Base-by-base conservation (phyloP, 2,329 filamentous ascomycete genomes). In the Furcasterigmium furcatum region DNA sequence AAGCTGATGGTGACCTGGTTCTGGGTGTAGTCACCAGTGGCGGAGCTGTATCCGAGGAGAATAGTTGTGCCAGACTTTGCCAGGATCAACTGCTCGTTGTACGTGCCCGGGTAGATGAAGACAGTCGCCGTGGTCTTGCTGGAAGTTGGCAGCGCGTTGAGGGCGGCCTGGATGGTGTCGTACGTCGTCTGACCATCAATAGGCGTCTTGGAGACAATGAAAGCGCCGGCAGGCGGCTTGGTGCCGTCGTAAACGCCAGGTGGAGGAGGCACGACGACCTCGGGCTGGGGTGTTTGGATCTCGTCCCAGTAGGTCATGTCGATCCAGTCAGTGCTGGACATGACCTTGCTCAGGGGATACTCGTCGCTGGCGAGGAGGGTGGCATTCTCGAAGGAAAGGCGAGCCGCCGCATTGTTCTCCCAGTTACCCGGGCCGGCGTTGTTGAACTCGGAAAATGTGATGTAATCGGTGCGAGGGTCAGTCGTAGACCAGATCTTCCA, bases 381-480 rank as follows among this genome's bases (percentile, higher is more conserved):
- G 40, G 48, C 49, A 44, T 54, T 49, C 29, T 52, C 44, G 22
- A 50, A 58, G 8, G 50, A 52, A n/a, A 44, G 40, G 10, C 56
- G 52, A 12, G 55, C 55, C 7, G 44, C 52, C 8, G 35, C 44
- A 41, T 49, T 88, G 60, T 87, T 88, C 62, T 89, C 52, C 52
- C 52, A 54, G 36, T 46, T 54, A 9, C 3, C 79, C 78, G 13
- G 66, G 2, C 79, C 79, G 12, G 66, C 70, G 55, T 82, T 82
- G 20, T 55, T 64, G 55, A 71, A 80, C 59, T 82, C 79, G n/a
- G 63, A 67, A 46, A 74, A 80, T 12, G 62, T 63, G 14, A 79
- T 73, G 48, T 73, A 53, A 22, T 67, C 70, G 3, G 74, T 80
- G 22, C 52, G 61, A 36, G 64, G 65, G 19, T 46, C 43, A 7